A percentile compares a stretch with the other conserved stretches of the same genome.
Conservation (phyloP, 2,329 filamentous ascomycete genomes). For the Aspergillus ochraceus region DNA sequence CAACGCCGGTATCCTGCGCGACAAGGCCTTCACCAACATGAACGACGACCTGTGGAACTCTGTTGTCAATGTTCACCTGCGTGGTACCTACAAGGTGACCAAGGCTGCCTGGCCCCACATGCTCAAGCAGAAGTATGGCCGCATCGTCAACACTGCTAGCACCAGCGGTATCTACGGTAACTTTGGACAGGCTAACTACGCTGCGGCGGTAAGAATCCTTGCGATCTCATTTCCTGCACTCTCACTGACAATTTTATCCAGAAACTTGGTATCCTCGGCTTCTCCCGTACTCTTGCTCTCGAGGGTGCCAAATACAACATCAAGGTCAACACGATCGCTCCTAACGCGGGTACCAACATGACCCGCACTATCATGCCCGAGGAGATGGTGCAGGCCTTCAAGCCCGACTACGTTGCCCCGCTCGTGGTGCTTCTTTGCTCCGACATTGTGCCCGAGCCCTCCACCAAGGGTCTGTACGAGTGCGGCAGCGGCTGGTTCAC, state of each 20-base stretch:
- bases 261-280: constrained; percentile 91
- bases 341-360: constrained; percentile 95
- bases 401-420: constrained; percentile 97
- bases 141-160: constrained; percentile 93
- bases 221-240: background rate
- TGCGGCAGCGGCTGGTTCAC: constrained; percentile 93
- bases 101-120: constrained; percentile 98
- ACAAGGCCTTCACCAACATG: constrained; percentile 99
- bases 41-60: constrained; percentile 90
- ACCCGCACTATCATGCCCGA: constrained; percentile 92
- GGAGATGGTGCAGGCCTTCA: constrained; percentile 98
- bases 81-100: constrained; percentile 93
- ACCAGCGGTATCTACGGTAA: constrained; percentile 98
- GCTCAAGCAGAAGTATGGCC: constrained; percentile 97
- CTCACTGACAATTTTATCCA: constrained; percentile 32
- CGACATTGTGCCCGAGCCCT: constrained; percentile 80
- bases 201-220: constrained; percentile 67
- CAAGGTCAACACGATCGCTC: constrained; percentile 95
- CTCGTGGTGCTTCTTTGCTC: constrained; percentile 82
- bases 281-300: constrained; percentile 87
- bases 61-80: constrained; percentile 87
- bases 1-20: constrained; percentile 95
- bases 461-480: constrained; percentile 88
- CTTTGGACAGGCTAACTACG: constrained; percentile 98
- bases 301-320: constrained; percentile 98